Evolutionary conservation across 495 filamentous ascomycete genomes (phyloP), one percentile per base, ranked within the genome.

Genomic region (Hypoxylon lenormandii): DNA sequence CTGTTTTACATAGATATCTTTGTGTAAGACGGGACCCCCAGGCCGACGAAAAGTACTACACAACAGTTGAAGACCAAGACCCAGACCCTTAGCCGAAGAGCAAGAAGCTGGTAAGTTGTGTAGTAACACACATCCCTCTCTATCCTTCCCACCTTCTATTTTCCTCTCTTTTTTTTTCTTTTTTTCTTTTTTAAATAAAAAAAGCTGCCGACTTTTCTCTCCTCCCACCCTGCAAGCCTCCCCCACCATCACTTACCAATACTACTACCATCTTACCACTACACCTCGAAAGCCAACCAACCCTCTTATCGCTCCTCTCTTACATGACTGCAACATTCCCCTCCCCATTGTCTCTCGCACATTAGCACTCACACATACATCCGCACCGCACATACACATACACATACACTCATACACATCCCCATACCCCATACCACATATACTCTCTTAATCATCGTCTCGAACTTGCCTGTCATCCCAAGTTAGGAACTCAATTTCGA

Each of bases 221-320:
- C 23, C 59, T 60, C 60, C 54, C 45, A 63, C 63, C 53, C 65
- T 72, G 64, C 56, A 72, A 60, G 54, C 64, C 55, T 58, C 42
- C 55, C 37, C 69, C 77, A 72, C 72, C 76, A 72, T 60, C 60
- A 80, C 78, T 69, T 30, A 49, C 54, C 40, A 60, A 47, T 63
- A 66, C 57, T 63, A 59, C 65, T 37, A 64, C 55, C 60, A 51
- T 66, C 70, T 72, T 72, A 72, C 69, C 64, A 72, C 58, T 69
- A 60, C 64, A 67, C 69, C 53, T 64, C 64, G 42, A 69, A 60
- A 38, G 21, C 23, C 57, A 63, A 57, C 69, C 62, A 60, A 68
- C 72, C 30, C 70, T 72, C 74, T 69, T 72, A 70, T 60, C 62
- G 53, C 45, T 60, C 54, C 45, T 60, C 54, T 42, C 64, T 50